Evolutionary conservation across 345 rosid species (phyloP).

Genomic region (Nasturtium officinale): DNA sequence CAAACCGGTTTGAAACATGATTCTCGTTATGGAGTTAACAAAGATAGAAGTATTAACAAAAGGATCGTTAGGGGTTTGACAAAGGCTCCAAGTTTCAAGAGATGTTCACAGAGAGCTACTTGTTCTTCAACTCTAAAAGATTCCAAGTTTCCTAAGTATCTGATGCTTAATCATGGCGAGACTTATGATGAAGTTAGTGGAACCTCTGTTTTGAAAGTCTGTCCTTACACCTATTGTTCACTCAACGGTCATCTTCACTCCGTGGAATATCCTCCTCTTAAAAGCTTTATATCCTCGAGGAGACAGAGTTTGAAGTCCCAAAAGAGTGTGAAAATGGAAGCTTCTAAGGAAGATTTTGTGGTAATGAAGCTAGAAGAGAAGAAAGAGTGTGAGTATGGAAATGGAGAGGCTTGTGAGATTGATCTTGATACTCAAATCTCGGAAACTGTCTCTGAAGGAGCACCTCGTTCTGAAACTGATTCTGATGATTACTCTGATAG

Average conservation of each 20-base stretch:
- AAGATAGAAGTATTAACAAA: constrained; percentile 43
- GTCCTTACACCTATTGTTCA: constrained; percentile 84
- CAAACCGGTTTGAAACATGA: constrained; percentile 39
- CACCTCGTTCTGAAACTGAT: constrained; percentile 46
- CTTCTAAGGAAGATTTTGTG: constrained; percentile 44
- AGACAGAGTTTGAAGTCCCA: constrained; percentile 65
- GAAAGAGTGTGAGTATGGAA: constrained; percentile 30
- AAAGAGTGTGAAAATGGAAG: constrained; percentile 52
- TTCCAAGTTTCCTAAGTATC: constrained; percentile 70
- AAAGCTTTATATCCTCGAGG: constrained; percentile 66
- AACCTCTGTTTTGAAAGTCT: constrained; percentile 75
- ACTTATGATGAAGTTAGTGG: constrained; percentile 61
- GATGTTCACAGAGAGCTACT: constrained; percentile 63
- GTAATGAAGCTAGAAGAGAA: constrained; percentile 50
- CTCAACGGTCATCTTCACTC: constrained; percentile 83
- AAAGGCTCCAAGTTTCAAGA: constrained; percentile 71
- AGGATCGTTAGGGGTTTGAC: constrained; percentile 62
- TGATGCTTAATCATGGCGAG: constrained; percentile 68
- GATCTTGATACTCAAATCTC: constrained; percentile 41
- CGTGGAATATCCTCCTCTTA: constrained; percentile 65
- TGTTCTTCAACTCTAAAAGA: constrained; percentile 93
- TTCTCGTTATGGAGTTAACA: constrained; percentile 45
- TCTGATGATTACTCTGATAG: constrained; percentile 35
- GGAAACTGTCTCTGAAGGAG: constrained; percentile 47
- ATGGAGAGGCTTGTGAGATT: constrained; percentile 20